phyloP scores from a whole-genome alignment of 768 basidiomycete genomes.

The Bullera alba region DNA sequence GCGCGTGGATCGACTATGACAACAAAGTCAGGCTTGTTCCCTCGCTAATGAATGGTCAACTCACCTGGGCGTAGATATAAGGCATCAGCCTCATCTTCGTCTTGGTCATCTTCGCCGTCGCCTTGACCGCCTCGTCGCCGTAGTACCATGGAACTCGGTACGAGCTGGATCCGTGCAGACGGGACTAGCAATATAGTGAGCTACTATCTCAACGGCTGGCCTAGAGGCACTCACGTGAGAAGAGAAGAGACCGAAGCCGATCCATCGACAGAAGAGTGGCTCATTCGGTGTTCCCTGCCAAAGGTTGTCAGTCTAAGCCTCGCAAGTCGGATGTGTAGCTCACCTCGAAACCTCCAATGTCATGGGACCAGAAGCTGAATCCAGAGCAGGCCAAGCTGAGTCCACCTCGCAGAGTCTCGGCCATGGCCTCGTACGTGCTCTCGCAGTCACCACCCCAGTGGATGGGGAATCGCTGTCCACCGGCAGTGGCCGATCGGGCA shows the following conservation, averaged over 20 bases:
- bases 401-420: constrained; percentile 61
- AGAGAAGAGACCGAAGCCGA: constrained; percentile 68
- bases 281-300: constrained; percentile 61
- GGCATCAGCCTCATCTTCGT: constrained; percentile 69
- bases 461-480: constrained; percentile 53
- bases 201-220: neutral
- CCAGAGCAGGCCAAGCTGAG: constrained; percentile 63
- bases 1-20: constrained; percentile 40
- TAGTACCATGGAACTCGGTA: constrained; percentile 69
- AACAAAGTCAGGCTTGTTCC: neutral
- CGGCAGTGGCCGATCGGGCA: constrained; percentile 61
- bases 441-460: constrained; percentile 60
- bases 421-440: constrained; percentile 71
- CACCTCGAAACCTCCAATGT: constrained; percentile 67
- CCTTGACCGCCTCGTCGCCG: constrained; percentile 54
- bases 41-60: neutral
- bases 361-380: constrained; percentile 66
- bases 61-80: constrained; percentile 51
- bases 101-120: constrained; percentile 52
- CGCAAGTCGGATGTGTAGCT: neutral
- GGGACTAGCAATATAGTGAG: constrained; percentile 45
- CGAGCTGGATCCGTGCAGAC: constrained; percentile 64
- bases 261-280: constrained; percentile 68
- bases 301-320: neutral
- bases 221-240: constrained; percentile 50